phyloP scores from a whole-genome alignment of 2,329 filamentous ascomycete genomes.

The Pezicula rhizophila region DNA sequence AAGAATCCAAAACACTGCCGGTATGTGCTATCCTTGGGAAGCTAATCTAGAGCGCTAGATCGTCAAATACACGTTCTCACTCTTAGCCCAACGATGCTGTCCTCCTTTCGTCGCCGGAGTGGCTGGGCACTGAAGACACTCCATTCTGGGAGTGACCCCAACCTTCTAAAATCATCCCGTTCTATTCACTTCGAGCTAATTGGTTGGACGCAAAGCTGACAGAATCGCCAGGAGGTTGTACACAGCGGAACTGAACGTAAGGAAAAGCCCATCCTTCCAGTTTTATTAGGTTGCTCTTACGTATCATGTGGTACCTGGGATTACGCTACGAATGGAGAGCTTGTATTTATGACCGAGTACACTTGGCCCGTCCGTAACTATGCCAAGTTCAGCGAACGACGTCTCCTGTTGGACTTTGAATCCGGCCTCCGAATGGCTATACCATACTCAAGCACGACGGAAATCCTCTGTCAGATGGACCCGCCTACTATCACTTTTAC shows the following conservation, averaged over 20 bases:
- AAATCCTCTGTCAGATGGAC: constrained; percentile 34
- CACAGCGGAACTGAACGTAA: no score
- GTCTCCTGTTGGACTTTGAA: constrained; percentile 35
- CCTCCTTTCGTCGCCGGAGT: no score
- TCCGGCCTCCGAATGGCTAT: constrained; percentile 38
- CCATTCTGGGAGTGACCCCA: no score
- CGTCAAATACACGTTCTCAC: no score
- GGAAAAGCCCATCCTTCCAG: constrained; percentile 8
- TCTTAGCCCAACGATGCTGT: no score
- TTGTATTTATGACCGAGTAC: constrained; percentile 36
- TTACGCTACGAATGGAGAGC: constrained; percentile 27
- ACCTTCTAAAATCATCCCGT: no score
- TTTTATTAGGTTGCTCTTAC: constrained; percentile 26
- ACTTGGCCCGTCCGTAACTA: constrained; percentile 33
- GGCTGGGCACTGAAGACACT: no score
- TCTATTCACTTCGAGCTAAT: no score
- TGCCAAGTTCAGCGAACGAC: constrained; percentile 28
- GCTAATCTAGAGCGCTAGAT: no score
- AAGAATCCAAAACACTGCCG: constrained; percentile 1
- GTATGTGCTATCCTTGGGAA: no score
- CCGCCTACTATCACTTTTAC: constrained; percentile 41
- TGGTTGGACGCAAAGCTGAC: no score
- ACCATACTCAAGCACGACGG: constrained; percentile 28
- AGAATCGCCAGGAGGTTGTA: no score
- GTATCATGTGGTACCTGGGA: constrained; percentile 39